Base-by-base conservation (phyloP, 1,284 basidiomycete genomes). In the Papiliotrema nemorosa region DNA sequence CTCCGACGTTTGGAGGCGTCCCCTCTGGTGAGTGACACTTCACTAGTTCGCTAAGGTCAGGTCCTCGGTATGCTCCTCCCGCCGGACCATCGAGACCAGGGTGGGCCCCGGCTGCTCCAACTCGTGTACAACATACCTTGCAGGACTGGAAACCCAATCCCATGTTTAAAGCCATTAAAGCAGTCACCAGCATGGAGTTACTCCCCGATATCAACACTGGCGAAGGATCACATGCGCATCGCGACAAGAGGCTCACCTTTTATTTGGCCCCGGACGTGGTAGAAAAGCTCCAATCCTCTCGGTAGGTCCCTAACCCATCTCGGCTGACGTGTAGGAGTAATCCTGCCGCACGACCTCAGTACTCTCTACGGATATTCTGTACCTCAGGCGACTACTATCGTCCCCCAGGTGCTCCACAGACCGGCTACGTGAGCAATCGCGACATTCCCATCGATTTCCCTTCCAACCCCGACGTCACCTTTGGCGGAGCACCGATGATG, bases 311-410 rank as follows among this genome's bases (percentile, higher is more conserved):
- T 25, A 9, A 25, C 26, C 4, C 33, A n/a, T 45, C 51, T 14
- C 54, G 48, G 21, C 20, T 42, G 12, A 22, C 27, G 12, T 41
- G n/a, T 45, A 69, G 67, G 41, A 31, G 52, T 16, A 48, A 66
- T 38, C 65, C 66, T 1, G 42, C 49, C 13, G 44, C 60, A 6
- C 48, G 43, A 26, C 67, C 74, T 20, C 49, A 59, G 7, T 63
- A 72, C 55, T 64, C 69, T 24, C 46, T 97, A 25, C 86, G 92
- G 21, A 75, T 97, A 9, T 96, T 91, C 75, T 94, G 90, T 76
- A 92, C 93, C 0, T 92, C 90, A 1, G 90, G 88, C 31, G 79
- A 84, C n/a, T 88, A 87, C 73, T 90, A 87, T 44, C 59, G 67
- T 76, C 79, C 52, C 63, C 78, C 33, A 72, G 76, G 48, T 18